Percentiles rank a stretch among this genome's conserved stretches.
phyloP scores from a whole-genome alignment of 768 basidiomycete genomes.

The Boletus rubescentipes region DNA sequence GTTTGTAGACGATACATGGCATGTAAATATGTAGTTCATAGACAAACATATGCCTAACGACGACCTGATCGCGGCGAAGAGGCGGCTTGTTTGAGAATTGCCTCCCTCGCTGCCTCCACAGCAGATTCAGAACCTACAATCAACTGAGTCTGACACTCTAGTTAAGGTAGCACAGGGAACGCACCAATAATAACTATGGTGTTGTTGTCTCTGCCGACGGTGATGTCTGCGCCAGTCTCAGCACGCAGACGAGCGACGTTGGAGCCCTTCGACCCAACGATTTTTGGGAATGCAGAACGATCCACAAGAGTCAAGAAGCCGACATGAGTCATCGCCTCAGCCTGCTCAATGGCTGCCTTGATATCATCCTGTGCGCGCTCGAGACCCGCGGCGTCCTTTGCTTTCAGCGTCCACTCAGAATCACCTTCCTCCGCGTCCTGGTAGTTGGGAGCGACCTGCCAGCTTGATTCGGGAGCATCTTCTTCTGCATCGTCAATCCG shows the following conservation, averaged over 20 bases:
- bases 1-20: conserved; percentile 26
- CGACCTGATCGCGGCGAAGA: conserved; percentile 25
- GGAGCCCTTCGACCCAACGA: conserved; percentile 89
- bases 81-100: conserved; percentile 62
- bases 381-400: conserved; percentile 71
- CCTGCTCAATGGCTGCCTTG: conserved; percentile 67
- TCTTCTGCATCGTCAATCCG: conserved; percentile 78
- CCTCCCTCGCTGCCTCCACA: conserved; percentile 71
- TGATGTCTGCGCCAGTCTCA: conserved; percentile 91
- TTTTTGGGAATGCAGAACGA: conserved; percentile 85
- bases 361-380: conserved; percentile 72
- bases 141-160: conserved; percentile 4
- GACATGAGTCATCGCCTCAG: conserved; percentile 70
- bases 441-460: conserved; percentile 81
- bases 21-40: conserved; percentile 23
- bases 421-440: conserved; percentile 80
- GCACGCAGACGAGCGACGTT: conserved; percentile 85
- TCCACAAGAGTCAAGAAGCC: conserved; percentile 84
- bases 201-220: conserved; percentile 83
- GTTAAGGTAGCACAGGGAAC: background rate
- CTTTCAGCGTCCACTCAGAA: conserved; percentile 82
- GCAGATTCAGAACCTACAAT: conserved; percentile 63
- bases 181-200: conserved; percentile 85
- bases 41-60: conserved; percentile 15
- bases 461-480: conserved; percentile 50